Base-by-base conservation (phyloP, 2,329 filamentous ascomycete genomes). In the Hortaea werneckii region DNA sequence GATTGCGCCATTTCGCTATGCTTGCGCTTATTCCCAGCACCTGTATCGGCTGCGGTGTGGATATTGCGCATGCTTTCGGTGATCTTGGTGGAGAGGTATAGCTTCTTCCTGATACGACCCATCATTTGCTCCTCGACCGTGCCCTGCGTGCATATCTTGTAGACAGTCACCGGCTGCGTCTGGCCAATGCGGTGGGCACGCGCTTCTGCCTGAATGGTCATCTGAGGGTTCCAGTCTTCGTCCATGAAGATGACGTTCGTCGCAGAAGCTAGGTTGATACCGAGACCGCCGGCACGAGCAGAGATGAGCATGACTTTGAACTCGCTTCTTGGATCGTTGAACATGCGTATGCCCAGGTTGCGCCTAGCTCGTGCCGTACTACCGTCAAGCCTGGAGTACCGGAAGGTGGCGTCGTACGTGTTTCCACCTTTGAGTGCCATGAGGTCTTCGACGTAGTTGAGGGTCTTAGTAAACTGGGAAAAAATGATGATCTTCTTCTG, bases 111-210 rank as follows among this genome's bases (percentile, higher is more conserved):
- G n/a, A 78, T 73, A 1, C 75, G 65, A 0, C 73, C 69, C 58
- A 75, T 68, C 73, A 79, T 79, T 47, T 79, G 76, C 49, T 77
- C 73, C 49, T 79, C 76, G 0, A 79, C 73, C 0, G 76, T 79
- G 1, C 76, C 76, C 44, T 72, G 71, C 0, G 76, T 74, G 49
- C 74, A 75, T 0, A 79, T 61, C 51, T 77, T 76, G 58, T 77
- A 78, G 6, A 79, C 66, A 0, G 72, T 75, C 0, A 78, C 75
- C 10, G 71, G 68, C 44, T 72, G 65, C 0, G 67, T 75, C 54
- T 78, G 75, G 0, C 75, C 75, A 35, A 78, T 77, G 1, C 75
- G 65, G 46, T 78, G 74, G 0, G 74, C 72, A 27, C 75, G 64
- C 3, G 74, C 71, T 55, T 77, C 74, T 0, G 75, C 75, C 50